A percentile compares a stretch with the other conserved stretches of the same genome.
phyloP scores from a whole-genome alignment of 148 eudicot species.

The Simmondsia chinensis region DNA sequence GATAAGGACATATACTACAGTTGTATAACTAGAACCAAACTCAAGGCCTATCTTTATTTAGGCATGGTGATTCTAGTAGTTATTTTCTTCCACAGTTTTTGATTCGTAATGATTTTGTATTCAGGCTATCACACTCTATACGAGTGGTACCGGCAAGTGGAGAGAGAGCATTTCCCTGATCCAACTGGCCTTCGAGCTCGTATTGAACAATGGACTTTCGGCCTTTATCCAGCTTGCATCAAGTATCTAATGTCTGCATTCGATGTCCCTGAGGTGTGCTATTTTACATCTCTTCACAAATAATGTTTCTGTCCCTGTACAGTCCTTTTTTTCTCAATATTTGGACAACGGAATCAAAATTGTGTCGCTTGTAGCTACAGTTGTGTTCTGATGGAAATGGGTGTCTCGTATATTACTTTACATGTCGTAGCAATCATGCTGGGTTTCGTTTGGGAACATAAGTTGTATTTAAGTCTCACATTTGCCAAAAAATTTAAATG shows the following conservation, averaged over 20 bases:
- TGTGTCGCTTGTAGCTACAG: too few relatives aligned
- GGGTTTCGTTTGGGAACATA: too few relatives aligned
- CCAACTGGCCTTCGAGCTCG: slow-evolving; percentile 96
- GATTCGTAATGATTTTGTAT: slow-evolving; percentile 11
- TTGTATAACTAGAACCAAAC: too few relatives aligned
- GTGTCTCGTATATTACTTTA: too few relatives aligned
- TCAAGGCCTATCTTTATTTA: too few relatives aligned
- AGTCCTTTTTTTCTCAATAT: neutral
- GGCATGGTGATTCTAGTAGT: too few relatives aligned
- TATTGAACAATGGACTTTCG: slow-evolving; percentile 93
- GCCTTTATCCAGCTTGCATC: slow-evolving; percentile 97
- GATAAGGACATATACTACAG: too few relatives aligned
- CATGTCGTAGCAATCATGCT: too few relatives aligned
- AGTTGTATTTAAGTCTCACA: too few relatives aligned
- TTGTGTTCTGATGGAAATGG: too few relatives aligned
- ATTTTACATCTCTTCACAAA: neutral
- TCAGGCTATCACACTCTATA: slow-evolving; percentile 95
- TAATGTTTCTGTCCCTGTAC: neutral
- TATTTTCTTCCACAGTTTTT: too few relatives aligned
- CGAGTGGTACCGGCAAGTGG: slow-evolving; percentile 90
- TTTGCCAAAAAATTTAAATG: too few relatives aligned
- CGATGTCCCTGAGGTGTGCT: slow-evolving; percentile 89
- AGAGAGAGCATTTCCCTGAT: slow-evolving; percentile 95
- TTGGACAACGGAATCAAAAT: neutral
- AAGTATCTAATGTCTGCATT: slow-evolving; percentile 98